A percentile compares a stretch with the other conserved stretches of the same genome.
These are phyloP conservation scores for Amyloporia xantha DNA, from an alignment of 768 basidiomycete genomes.

Conservation along the genomic window DNA sequence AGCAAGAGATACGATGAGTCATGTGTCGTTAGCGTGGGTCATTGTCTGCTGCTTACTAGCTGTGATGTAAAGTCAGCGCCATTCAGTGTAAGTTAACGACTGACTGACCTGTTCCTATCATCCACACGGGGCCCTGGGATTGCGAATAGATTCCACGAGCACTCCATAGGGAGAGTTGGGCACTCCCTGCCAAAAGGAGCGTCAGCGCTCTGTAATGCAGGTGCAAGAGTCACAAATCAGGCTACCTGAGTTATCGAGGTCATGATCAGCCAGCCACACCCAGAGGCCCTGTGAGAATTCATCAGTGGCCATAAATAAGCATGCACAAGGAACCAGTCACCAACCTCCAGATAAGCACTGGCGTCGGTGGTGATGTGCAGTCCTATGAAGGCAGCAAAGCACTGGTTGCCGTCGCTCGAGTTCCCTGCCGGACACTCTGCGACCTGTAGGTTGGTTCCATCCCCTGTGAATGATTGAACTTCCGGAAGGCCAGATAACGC, in stretches of 20 bases:
- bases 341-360: slow-evolving; percentile 52
- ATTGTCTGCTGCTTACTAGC: background rate
- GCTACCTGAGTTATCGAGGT: slow-evolving; percentile 41
- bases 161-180: slow-evolving; percentile 49
- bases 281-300: slow-evolving; percentile 31
- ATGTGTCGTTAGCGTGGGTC: background rate
- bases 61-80: background rate
- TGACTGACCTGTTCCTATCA: slow-evolving; percentile 61
- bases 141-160: slow-evolving; percentile 73
- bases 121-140: slow-evolving; percentile 71
- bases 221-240: background rate
- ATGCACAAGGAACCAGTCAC: slow-evolving; percentile 1
- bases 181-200: slow-evolving; percentile 24
- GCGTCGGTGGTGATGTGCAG: slow-evolving; percentile 45
- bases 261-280: slow-evolving; percentile 83
- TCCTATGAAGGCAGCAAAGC: slow-evolving; percentile 61
- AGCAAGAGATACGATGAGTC: background rate
- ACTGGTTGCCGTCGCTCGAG: slow-evolving; percentile 30
- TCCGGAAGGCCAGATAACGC: background rate
- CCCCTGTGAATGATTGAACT: slow-evolving; percentile 6
- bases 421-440: slow-evolving; percentile 31
- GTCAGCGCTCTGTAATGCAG: background rate
- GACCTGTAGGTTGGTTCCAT: slow-evolving; percentile 25
- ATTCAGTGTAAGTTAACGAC: no score
- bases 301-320: background rate